Evolutionary conservation across 2,329 filamentous ascomycete genomes (phyloP).

Genomic region (Scleromitrula shiraiana): DNA sequence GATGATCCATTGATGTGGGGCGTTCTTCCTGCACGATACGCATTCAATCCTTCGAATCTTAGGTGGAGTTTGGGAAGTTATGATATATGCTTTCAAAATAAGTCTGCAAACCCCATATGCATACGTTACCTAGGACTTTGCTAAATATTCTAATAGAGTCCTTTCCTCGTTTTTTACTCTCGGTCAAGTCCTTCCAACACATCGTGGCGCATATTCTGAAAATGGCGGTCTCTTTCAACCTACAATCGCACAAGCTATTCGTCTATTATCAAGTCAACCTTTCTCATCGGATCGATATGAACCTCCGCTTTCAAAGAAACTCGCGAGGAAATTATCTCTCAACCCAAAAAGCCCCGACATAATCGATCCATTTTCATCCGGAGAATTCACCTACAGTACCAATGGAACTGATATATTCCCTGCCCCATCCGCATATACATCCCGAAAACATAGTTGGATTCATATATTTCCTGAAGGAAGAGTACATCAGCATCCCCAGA

Average conservation of each 20-base stretch:
- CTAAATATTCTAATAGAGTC: constrained; percentile 39
- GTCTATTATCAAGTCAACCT: constrained; percentile 61
- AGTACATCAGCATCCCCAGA: constrained; percentile 76
- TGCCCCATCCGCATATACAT: constrained; percentile 63
- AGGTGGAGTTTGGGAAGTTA: constrained; percentile 89
- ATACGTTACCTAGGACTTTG: neutral
- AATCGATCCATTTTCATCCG: constrained; percentile 47
- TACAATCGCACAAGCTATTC: constrained; percentile 77
- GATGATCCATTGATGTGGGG: constrained; percentile 97
- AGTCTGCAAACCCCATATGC: constrained; percentile 41
- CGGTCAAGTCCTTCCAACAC: constrained; percentile 85
- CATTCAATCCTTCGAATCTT: constrained; percentile 64
- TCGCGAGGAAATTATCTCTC: constrained; percentile 4
- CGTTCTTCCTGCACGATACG: constrained; percentile 66
- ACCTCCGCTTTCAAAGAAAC: neutral
- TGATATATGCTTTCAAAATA: constrained; percentile 89
- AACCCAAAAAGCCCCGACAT: constrained; percentile 25
- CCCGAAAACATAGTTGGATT: constrained; percentile 72
- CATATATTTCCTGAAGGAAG: constrained; percentile 95
- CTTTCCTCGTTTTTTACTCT: constrained; percentile 74
- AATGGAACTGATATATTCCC: constrained; percentile 57
- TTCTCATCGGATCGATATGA: constrained; percentile 30
- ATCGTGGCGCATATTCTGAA: constrained; percentile 64
- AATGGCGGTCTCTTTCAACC: constrained; percentile 85
- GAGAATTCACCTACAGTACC: constrained; percentile 51